Percentiles rank a stretch among this genome's conserved stretches.
These are phyloP conservation scores for Aspergillus niger DNA, from an alignment of 2,329 filamentous ascomycete genomes.

Conservation along the genomic window DNA sequence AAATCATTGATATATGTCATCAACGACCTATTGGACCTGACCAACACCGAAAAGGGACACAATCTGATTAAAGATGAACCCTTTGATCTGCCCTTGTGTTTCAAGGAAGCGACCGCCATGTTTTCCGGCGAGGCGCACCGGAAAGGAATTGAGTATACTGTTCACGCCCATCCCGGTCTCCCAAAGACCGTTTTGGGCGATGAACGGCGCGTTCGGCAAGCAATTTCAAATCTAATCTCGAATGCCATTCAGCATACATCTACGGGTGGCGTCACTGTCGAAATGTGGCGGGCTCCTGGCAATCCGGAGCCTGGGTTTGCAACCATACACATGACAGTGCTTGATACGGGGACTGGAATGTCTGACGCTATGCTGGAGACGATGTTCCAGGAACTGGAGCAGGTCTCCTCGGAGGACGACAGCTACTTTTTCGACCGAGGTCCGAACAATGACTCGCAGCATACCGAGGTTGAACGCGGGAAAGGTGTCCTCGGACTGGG, in stretches of 20 bases:
- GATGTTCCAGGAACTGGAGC: slow-evolving; percentile 63
- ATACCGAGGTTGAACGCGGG: slow-evolving; percentile 5
- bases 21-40: slow-evolving; percentile 85
- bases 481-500: slow-evolving; percentile 71
- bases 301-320: slow-evolving; percentile 56
- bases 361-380: slow-evolving; percentile 58
- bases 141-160: slow-evolving; percentile 71
- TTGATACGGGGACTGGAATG: slow-evolving; percentile 74
- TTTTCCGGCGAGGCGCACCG: slow-evolving; percentile 74
- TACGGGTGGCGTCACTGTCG: slow-evolving; percentile 68
- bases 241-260: slow-evolving; percentile 82
- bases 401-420: slow-evolving; percentile 65
- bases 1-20: slow-evolving; percentile 93
- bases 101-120: slow-evolving; percentile 75
- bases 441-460: slow-evolving; percentile 21
- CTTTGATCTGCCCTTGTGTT: slow-evolving; percentile 70
- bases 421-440: slow-evolving; percentile 40
- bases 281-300: slow-evolving; percentile 59
- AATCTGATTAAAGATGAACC: slow-evolving; percentile 77
- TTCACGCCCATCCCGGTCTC: slow-evolving; percentile 67
- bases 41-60: slow-evolving; percentile 82
- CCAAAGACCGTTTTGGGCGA: slow-evolving; percentile 74
- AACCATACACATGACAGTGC: slow-evolving; percentile 71
- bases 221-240: slow-evolving; percentile 77
- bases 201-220: slow-evolving; percentile 76